These are phyloP conservation scores for Reticulascus tulasneorum DNA, from an alignment of 2,329 filamentous ascomycete species.

Conservation along the genomic window DNA sequence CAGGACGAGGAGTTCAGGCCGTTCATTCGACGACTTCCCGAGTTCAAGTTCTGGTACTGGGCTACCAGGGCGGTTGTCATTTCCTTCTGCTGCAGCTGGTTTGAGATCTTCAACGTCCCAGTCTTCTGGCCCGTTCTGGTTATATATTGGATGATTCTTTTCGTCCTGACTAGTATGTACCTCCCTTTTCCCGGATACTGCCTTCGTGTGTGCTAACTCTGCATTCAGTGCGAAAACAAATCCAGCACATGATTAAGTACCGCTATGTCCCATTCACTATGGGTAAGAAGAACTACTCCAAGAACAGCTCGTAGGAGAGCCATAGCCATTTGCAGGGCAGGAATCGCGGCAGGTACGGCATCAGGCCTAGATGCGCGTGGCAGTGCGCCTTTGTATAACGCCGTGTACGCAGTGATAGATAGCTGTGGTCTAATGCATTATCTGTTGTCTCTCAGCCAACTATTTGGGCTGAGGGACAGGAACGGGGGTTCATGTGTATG, in stretches of 20 bases:
- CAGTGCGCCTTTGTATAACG: no score
- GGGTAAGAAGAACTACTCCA: slow-evolving; percentile 78
- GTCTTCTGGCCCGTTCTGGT: slow-evolving; percentile 99
- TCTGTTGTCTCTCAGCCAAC: no score
- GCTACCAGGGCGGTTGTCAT: slow-evolving; percentile 84
- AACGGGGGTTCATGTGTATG: no score
- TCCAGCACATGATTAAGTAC: slow-evolving; percentile 99
- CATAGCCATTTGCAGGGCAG: no score
- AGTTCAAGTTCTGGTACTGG: slow-evolving; percentile 99
- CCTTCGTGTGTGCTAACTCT: slow-evolving; percentile 9
- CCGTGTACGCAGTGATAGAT: no score
- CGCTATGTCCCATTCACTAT: slow-evolving; percentile 93
- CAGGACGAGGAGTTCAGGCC: slow-evolving; percentile 96
- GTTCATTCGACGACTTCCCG: slow-evolving; percentile 90
- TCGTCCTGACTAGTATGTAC: slow-evolving; percentile 84
- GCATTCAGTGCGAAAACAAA: slow-evolving; percentile 88
- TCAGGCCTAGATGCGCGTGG: no score
- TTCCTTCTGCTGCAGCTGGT: slow-evolving; percentile 86
- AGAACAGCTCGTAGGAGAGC: slow-evolving; percentile 46
- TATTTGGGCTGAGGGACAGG: no score
- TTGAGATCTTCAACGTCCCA: slow-evolving; percentile 89
- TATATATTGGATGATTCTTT: slow-evolving; percentile 97
- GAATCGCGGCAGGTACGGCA: no score
- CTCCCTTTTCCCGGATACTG: no score
- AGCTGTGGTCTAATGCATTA: no score